Percentiles rank a stretch among this genome's conserved stretches.
Conservation (phyloP, 2,329 filamentous ascomycete species). For the Penicillium sclerotiorum region DNA sequence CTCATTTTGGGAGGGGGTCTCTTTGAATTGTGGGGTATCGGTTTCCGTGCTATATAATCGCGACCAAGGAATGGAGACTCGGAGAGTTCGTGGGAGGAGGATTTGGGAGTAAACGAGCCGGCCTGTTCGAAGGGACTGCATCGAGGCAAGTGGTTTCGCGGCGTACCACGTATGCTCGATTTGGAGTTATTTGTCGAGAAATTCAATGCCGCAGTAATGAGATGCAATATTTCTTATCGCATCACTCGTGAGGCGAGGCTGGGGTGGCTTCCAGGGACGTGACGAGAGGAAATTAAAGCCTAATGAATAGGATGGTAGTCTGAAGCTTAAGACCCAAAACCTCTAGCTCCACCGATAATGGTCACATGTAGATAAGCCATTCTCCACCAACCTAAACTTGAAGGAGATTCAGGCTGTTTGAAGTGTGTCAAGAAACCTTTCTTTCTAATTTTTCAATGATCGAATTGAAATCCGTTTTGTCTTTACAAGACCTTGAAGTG, state of each 20-base stretch:
- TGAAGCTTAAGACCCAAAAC: constrained; percentile 1
- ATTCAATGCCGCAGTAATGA: neutral
- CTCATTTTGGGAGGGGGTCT: constrained; percentile 17
- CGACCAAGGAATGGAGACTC: constrained; percentile 6
- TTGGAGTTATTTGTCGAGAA: neutral
- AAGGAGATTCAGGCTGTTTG: too few species aligned
- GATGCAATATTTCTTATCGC: too few species aligned
- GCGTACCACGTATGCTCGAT: constrained; percentile 5
- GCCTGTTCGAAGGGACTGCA: constrained; percentile 6
- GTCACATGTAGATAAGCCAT: constrained; percentile 24
- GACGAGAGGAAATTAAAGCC: too few species aligned
- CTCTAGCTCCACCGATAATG: constrained; percentile 15
- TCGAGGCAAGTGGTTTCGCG: constrained; percentile 11
- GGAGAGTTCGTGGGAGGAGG: constrained; percentile 12
- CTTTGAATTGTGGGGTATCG: constrained; percentile 7
- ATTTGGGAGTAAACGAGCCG: constrained; percentile 8
- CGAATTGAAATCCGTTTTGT: too few species aligned
- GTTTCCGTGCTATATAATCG: constrained; percentile 29
- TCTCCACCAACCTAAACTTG: too few species aligned
- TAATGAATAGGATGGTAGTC: too few species aligned
- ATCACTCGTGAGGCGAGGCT: too few species aligned
- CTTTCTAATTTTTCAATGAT: too few species aligned
- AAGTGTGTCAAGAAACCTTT: too few species aligned
- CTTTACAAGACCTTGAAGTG: too few species aligned
- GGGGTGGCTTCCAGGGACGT: too few species aligned